Percentiles rank a stretch among this genome's conserved stretches.
Conservation (phyloP, 768 basidiomycete species). For the Leccinellum albellum region DNA sequence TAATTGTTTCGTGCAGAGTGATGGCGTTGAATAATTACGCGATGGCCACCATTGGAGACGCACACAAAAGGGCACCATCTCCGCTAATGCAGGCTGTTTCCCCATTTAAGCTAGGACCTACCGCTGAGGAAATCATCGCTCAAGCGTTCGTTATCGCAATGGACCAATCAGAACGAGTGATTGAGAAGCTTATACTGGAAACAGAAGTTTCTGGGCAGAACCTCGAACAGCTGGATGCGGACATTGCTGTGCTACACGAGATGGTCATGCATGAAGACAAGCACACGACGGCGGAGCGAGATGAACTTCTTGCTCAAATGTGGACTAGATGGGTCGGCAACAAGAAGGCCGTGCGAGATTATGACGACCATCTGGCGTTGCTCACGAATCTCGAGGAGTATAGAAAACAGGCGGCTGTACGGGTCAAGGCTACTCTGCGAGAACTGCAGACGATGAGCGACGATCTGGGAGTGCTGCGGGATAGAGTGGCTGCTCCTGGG, state of each 20-base stretch:
- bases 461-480: constrained; percentile 74
- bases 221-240: constrained; percentile 61
- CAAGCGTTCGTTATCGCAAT: constrained; percentile 61
- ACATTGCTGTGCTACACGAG: constrained; percentile 53
- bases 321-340: constrained; percentile 74
- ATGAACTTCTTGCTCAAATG: constrained; percentile 57
- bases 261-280: constrained; percentile 57
- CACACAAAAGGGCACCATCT: constrained; percentile 27
- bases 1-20: constrained; percentile 41
- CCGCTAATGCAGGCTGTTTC: constrained; percentile 35
- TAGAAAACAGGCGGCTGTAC: constrained; percentile 56
- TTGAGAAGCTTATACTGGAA: constrained; percentile 62
- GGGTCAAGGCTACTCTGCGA: constrained; percentile 64
- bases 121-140: constrained; percentile 43
- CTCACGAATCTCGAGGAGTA: constrained; percentile 55
- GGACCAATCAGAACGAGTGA: constrained; percentile 49
- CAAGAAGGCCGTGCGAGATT: constrained; percentile 42
- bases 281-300: constrained; percentile 40
- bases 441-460: constrained; percentile 60
- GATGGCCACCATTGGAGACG: constrained; percentile 48
- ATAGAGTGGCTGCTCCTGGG: constrained; percentile 66
- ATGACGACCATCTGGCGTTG: constrained; percentile 48
- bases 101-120: constrained; percentile 36
- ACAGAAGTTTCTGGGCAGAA: constrained; percentile 54
- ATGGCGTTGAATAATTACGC: constrained; percentile 75